phyloP scores from a whole-genome alignment of 257 asterid species.

The Parsonsia alboflavescens region DNA sequence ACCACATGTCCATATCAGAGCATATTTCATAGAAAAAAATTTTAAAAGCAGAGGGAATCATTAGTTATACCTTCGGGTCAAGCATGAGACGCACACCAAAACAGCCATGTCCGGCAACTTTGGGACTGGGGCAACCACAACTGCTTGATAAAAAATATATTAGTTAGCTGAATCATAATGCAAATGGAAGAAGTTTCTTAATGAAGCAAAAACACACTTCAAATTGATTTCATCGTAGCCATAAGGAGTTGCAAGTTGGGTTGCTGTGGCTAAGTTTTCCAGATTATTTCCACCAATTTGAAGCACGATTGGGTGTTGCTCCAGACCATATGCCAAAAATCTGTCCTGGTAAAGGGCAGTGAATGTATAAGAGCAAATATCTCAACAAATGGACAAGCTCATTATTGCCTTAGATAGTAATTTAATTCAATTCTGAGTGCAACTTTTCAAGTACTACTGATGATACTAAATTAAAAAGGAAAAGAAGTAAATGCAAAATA shows the following conservation, averaged over 20 bases:
- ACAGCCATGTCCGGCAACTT: constrained; percentile 97
- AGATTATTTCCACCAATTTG: constrained; percentile 93
- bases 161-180: constrained; percentile 20
- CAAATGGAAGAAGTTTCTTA: constrained; percentile 4
- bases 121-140: constrained; percentile 96
- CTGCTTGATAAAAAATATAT: constrained; percentile 35
- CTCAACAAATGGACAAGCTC: neutral
- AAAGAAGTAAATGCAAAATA: neutral
- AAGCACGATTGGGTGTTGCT: constrained; percentile 95
- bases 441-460: neutral
- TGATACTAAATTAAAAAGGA: neutral
- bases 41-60: constrained; percentile 15
- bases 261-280: constrained; percentile 81
- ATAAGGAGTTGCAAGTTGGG: constrained; percentile 73
- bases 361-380: constrained; percentile 21
- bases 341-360: constrained; percentile 57
- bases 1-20: constrained; percentile 38
- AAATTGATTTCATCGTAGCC: constrained; percentile 95
- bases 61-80: constrained; percentile 77
- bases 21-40: constrained; percentile 16
- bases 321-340: constrained; percentile 79
- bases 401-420: neutral
- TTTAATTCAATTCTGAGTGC: neutral
- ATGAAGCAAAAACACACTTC: constrained; percentile 46
- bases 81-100: constrained; percentile 94